Percentiles rank a stretch among this genome's conserved stretches.
Evolutionary conservation across 768 basidiomycete species (phyloP).

Genomic region (Termitomyces sp.): DNA sequence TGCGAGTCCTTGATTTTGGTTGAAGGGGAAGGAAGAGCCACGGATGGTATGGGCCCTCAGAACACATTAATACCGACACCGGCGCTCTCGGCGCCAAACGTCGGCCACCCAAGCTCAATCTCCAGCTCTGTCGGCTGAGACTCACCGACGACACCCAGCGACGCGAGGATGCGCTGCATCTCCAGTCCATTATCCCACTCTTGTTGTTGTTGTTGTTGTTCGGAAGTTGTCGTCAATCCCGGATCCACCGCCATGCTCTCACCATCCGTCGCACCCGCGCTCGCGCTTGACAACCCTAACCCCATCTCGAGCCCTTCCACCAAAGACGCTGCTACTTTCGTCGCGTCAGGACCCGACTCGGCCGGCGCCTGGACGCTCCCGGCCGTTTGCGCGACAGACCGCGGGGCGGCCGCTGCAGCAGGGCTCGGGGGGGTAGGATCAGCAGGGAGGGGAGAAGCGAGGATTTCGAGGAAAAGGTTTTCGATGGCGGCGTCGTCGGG

Average conservation of each 20-base stretch:
- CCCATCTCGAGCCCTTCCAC: neutral
- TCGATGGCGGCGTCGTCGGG: slow-evolving; percentile 64
- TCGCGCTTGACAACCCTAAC: neutral
- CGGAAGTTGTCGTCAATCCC: neutral
- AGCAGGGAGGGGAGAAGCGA: slow-evolving; percentile 42
- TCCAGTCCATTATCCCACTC: slow-evolving; percentile 12
- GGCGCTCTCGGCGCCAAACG: neutral
- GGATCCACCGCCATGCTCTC: slow-evolving; percentile 12
- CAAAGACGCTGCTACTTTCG: slow-evolving; percentile 7
- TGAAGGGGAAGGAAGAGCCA: neutral
- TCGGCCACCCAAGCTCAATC: slow-evolving; percentile 11
- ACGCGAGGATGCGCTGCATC: slow-evolving; percentile 16
- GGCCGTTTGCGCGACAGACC: slow-evolving; percentile 12
- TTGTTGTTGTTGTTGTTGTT: neutral
- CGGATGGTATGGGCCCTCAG: no score
- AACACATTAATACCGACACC: slow-evolving; percentile 4
- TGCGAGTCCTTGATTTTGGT: neutral
- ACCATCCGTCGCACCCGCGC: neutral
- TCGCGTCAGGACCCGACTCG: slow-evolving; percentile 1
- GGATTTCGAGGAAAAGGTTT: slow-evolving; percentile 63
- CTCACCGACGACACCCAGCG: slow-evolving; percentile 7
- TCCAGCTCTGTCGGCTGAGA: slow-evolving; percentile 7
- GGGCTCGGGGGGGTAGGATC: slow-evolving; percentile 17
- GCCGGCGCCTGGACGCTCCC: slow-evolving; percentile 1
- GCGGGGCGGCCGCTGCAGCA: slow-evolving; percentile 12